phyloP scores from a whole-genome alignment of 75 land plant genomes.

The Cupressus sempervirens region DNA sequence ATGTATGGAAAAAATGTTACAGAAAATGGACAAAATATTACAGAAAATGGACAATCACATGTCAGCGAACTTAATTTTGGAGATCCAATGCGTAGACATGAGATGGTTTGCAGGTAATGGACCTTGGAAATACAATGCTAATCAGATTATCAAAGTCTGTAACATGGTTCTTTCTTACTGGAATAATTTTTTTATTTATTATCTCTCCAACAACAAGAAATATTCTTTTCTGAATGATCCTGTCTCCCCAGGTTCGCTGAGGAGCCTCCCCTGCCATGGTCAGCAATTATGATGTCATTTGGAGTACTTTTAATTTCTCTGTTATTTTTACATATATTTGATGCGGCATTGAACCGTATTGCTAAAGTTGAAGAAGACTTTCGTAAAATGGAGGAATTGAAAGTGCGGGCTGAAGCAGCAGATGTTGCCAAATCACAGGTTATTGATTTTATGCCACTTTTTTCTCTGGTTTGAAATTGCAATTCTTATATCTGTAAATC shows the following conservation, averaged over 20 bases:
- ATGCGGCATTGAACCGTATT: constrained; percentile 63
- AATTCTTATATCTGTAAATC: not conserved
- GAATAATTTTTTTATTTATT: constrained; percentile 2
- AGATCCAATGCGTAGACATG: constrained; percentile 74
- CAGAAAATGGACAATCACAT: constrained; percentile 27
- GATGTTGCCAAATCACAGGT: constrained; percentile 95
- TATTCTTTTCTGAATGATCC: constrained; percentile 3
- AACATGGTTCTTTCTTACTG: constrained; percentile 3
- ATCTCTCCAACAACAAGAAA: not conserved
- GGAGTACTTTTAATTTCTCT: constrained; percentile 59
- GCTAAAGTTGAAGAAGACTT: constrained; percentile 75
- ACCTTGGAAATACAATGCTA: not conserved
- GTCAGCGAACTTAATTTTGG: constrained; percentile 72
- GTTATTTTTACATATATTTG: constrained; percentile 57
- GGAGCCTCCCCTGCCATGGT: constrained; percentile 61
- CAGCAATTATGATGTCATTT: constrained; percentile 44
- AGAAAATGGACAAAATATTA: constrained; percentile 41
- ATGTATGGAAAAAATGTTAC: constrained; percentile 67
- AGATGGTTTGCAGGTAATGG: constrained; percentile 83
- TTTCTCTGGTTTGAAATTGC: not conserved
- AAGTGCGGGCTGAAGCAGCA: constrained; percentile 76
- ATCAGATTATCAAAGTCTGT: not conserved
- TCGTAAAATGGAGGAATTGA: constrained; percentile 68
- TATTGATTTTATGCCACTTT: not conserved
- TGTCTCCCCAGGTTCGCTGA: constrained; percentile 48